Evolutionary conservation across 1,284 basidiomycete genomes (phyloP).

Genomic region (Marasmius oreades): DNA sequence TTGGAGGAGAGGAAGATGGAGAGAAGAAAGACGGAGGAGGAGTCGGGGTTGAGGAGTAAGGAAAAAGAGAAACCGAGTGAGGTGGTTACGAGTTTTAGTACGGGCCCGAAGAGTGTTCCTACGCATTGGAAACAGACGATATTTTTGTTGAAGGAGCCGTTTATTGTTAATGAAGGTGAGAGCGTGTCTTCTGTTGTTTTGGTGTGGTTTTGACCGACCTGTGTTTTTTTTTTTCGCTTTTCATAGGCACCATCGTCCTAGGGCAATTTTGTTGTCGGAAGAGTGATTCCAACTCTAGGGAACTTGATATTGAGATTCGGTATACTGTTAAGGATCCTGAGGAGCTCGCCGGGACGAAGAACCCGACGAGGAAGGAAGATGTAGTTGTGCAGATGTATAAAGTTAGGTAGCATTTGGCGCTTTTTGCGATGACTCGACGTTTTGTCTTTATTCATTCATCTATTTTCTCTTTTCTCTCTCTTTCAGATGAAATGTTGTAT

Average conservation of each 20-base stretch:
- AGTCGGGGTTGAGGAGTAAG: not conserved
- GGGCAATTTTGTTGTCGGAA: conserved; percentile 86
- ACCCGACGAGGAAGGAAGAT: conserved; percentile 27
- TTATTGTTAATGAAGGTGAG: conserved; percentile 71
- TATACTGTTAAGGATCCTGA: conserved; percentile 43
- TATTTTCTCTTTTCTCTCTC: no score
- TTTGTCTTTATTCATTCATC: no score
- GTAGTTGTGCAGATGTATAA: conserved; percentile 73
- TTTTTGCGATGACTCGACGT: no score
- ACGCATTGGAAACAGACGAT: conserved; percentile 99
- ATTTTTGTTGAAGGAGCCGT: conserved; percentile 82
- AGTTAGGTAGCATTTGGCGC: conserved; percentile 46
- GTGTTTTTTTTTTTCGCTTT: not conserved
- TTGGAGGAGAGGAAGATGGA: not conserved
- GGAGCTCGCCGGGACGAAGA: conserved; percentile 17
- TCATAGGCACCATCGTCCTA: conserved; percentile 67
- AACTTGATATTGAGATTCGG: conserved; percentile 91
- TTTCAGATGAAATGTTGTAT: no score
- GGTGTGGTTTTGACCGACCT: not conserved
- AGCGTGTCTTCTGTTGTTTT: conserved; percentile 1
- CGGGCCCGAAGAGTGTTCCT: conserved; percentile 79
- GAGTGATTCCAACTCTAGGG: conserved; percentile 78
- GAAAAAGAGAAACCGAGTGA: conserved; percentile 39
- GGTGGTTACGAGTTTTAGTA: conserved; percentile 81
- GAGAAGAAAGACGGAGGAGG: conserved; percentile 2